Evolutionary conservation across 306 rosid species (phyloP).

Genomic region (Leucaena leucocephala): DNA sequence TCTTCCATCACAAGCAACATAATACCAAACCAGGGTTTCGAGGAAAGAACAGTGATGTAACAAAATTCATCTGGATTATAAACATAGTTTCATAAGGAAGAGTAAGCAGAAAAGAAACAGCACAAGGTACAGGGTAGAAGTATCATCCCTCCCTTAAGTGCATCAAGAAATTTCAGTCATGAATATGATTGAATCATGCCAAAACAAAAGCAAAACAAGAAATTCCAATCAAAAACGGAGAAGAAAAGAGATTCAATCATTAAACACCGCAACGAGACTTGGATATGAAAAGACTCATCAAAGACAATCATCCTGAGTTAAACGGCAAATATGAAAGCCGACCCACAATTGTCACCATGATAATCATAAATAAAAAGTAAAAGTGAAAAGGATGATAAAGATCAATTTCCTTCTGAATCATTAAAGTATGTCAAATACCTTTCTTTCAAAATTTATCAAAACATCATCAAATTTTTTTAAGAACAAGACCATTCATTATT

Average conservation of each 20-base stretch:
- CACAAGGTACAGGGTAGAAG: background rate
- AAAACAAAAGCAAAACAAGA: background rate
- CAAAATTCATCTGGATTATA: background rate
- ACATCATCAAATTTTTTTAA: background rate
- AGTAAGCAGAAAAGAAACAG: background rate
- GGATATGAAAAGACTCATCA: background rate
- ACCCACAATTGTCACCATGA: background rate
- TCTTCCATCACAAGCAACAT: slow-evolving; percentile 27
- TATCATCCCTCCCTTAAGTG: background rate
- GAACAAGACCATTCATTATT: background rate
- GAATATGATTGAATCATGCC: background rate
- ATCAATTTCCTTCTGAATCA: background rate
- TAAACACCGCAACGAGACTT: background rate
- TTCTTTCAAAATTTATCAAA: background rate
- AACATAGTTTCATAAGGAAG: background rate
- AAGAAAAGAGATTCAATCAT: slow-evolving; percentile 17
- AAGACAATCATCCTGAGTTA: background rate
- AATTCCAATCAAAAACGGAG: background rate
- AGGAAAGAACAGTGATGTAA: background rate
- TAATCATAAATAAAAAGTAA: slow-evolving; percentile 7
- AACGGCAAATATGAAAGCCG: background rate
- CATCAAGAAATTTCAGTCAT: background rate
- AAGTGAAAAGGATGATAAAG: background rate
- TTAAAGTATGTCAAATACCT: background rate
- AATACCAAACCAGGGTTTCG: slow-evolving; percentile 15